Evolutionary conservation across 441 rosid genomes (phyloP).

Genomic region (Pelargonium citronellum): DNA sequence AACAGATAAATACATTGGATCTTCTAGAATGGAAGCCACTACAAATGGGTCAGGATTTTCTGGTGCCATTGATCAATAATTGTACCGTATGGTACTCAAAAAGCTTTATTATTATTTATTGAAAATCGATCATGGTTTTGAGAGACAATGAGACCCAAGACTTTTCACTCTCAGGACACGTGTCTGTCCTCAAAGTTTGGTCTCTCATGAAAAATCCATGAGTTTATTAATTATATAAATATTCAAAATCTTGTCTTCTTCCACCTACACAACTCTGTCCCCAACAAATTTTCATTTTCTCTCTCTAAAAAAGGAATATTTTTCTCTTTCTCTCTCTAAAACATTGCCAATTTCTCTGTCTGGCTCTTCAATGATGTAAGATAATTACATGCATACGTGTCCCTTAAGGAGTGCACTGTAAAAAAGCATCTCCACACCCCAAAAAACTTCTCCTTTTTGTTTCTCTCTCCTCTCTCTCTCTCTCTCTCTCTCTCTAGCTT

Average conservation of each 20-base stretch:
- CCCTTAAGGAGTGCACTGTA: conserved; percentile 23
- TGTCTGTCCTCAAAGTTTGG: conserved; percentile 28
- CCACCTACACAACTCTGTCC: conserved; percentile 9
- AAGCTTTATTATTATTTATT: background rate
- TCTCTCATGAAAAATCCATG: conserved; percentile 21
- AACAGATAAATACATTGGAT: no score
- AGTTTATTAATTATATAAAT: background rate
- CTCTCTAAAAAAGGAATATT: conserved; percentile 2
- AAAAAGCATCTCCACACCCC: conserved; percentile 18
- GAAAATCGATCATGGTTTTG: background rate
- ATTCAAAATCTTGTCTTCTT: conserved; percentile 23
- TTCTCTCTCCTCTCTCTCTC: background rate
- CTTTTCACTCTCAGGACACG: conserved; percentile 26
- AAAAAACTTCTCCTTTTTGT: background rate
- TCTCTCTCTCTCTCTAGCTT: background rate
- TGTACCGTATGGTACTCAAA: conserved; percentile 8
- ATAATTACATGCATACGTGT: conserved; percentile 37
- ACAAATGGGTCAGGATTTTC: background rate
- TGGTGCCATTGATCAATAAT: conserved; percentile 1
- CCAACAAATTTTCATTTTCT: background rate
- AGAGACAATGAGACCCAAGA: background rate
- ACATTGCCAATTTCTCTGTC: conserved; percentile 4
- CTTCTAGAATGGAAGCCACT: background rate
- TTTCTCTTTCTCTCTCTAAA: conserved; percentile 13
- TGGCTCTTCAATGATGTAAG: conserved; percentile 31